These are phyloP conservation scores for Lathyrus oleraceus DNA, from an alignment of 306 rosid species.

Conservation along the genomic window DNA sequence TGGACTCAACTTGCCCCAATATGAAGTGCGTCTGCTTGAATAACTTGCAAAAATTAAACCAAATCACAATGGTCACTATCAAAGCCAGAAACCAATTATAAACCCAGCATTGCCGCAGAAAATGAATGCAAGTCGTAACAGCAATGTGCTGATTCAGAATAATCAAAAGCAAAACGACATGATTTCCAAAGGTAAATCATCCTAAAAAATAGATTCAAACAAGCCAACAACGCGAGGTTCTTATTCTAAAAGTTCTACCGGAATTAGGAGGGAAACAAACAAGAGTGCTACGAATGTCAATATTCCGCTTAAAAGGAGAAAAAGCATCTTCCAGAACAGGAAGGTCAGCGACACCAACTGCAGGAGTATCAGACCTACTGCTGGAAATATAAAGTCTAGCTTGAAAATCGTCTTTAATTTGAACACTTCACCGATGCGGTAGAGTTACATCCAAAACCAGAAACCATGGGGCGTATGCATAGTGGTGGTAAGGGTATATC, in stretches of 20 bases:
- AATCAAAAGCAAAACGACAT: conserved; percentile 79
- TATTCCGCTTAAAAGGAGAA: conserved; percentile 47
- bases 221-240: conserved; percentile 43
- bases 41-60: too few relatives aligned
- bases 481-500: conserved; percentile 82
- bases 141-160: conserved; percentile 61
- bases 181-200: conserved; percentile 46
- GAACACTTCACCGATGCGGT: not conserved
- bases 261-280: conserved; percentile 48
- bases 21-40: too few relatives aligned
- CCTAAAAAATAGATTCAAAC: conserved; percentile 49
- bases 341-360: too few relatives aligned
- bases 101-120: conserved; percentile 55
- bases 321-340: too few relatives aligned
- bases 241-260: conserved; percentile 42
- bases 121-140: conserved; percentile 41
- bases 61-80: too few relatives aligned
- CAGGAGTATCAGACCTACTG: too few relatives aligned
- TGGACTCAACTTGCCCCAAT: too few relatives aligned
- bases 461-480: conserved; percentile 70
- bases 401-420: too few relatives aligned
- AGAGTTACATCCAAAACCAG: not conserved
- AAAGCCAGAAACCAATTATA: conserved; percentile 46
- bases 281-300: conserved; percentile 48
- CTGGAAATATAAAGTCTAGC: too few relatives aligned